These are phyloP conservation scores for Dioscorea zingiberensis DNA, from an alignment of 106 monocot species.

Conservation along the genomic window DNA sequence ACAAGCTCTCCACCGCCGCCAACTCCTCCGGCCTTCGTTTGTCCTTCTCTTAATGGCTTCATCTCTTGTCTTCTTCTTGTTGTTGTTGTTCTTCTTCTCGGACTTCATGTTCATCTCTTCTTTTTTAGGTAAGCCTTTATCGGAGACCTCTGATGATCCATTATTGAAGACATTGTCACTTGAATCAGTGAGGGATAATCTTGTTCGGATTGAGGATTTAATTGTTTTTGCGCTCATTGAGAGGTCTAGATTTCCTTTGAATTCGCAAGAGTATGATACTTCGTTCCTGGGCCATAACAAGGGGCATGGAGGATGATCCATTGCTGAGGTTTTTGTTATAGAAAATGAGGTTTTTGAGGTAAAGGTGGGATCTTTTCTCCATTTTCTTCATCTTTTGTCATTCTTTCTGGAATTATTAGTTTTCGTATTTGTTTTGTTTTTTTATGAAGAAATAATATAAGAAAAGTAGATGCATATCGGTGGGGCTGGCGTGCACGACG, in stretches of 20 bases:
- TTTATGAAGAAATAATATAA: too few species aligned
- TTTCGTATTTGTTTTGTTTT: too few species aligned
- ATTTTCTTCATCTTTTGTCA: too few species aligned
- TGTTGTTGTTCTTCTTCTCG: not conserved
- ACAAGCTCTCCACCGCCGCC: too few species aligned
- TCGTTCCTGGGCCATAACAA: constrained; percentile 1
- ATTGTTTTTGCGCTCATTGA: constrained; percentile 84
- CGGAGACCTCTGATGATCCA: not conserved
- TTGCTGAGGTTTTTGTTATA: constrained; percentile 49
- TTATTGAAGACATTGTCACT: constrained; percentile 26
- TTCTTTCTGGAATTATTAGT: too few species aligned
- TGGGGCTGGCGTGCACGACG: too few species aligned
- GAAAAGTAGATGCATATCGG: too few species aligned
- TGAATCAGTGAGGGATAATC: constrained; percentile 54
- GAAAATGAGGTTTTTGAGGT: constrained; percentile 52
- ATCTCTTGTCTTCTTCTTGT: not conserved
- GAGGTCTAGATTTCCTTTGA: constrained; percentile 44
- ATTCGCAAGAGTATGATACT: constrained; percentile 44
- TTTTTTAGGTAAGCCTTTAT: not conserved
- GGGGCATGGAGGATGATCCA: constrained; percentile 11
- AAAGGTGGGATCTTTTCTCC: constrained; percentile 48
- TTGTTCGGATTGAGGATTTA: constrained; percentile 71
- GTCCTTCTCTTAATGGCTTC: constrained; percentile 2
- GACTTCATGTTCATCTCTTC: not conserved
- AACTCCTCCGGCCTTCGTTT: not conserved